Base-by-base conservation (phyloP, 352 stramenopile genomes). In the Globisporangium splendens region DNA sequence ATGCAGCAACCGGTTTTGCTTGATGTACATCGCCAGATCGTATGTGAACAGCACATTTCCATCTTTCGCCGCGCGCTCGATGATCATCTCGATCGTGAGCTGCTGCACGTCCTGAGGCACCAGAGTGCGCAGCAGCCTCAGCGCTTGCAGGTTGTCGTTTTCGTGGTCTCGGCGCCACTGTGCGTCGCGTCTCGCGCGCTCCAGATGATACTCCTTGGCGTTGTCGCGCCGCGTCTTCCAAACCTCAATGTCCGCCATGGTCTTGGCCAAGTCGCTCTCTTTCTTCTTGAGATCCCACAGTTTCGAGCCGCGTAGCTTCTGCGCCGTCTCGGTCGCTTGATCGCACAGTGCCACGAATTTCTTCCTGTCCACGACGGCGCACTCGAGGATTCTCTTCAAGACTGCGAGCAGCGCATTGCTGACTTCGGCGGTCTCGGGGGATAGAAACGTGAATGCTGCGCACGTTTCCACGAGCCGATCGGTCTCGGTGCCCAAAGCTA, bases 11-110 rank as follows among this genome's bases (percentile, higher is more conserved):
- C 73, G 71, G 54, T 93, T 91, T 48, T 84, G 75, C 64, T 93
- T 93, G 61, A 93, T 62, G 65, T 93, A 93, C 7, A 71, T 56
- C 39, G 77, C 81, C 31, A 93, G 62, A 38, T 93, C 83, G 56
- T 86, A 84, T 17, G 83, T 88, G 66, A 75, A 88, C n/a, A 93
- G 68, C 18, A 83, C 72, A 3, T n/a, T n/a, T 24, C 59, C 60
- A 14, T 53, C 53, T 0, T 8, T 31, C 1, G 56, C 57, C 10
- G 80, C 77, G 38, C 64, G 62, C 24, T 72, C 71, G n/a, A 90
- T 72, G 1, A 91, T 61, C 3, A 33, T 14, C 11, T 93, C 80
- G 2, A 89, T 59, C 1, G 63, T 86, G 31, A 93, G 60, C 43
- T 82, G 68, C 21, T 82, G 66, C 13, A 93, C 82, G 35, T 87